Evolutionary conservation across 768 basidiomycete species (phyloP), one percentile per base, ranked within the genome.

Genomic region (Lepiota venenata): DNA sequence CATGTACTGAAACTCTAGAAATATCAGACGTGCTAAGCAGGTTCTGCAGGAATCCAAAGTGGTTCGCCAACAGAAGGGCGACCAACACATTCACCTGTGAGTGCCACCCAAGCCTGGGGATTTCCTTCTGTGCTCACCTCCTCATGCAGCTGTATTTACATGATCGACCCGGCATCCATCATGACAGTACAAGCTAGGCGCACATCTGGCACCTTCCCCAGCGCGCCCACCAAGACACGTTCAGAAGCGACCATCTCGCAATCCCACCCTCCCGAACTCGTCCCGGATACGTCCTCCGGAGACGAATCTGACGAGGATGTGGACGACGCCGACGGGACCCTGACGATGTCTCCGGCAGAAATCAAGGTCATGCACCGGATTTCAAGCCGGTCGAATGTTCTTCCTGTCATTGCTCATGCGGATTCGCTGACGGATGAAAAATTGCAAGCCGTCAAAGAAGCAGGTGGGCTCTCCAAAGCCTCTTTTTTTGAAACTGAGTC

Each of bases 31-130:
- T 59, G 20, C 49, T 7, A 48, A 47, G 45, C 46, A 43, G 6
- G 42, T 38, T 53, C 25, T n/a, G 27, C 50, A 92, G 91, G 91
- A 93, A 75, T 88, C 88, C 52, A 94, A 93, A 76, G 91, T 94
- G 39, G 74, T 93, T 48, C 82, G 91, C 59, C 82, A 91, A 66
- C 90, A 82, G 71, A 91, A 87, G 72, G 91, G 89, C 46, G 91
- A 94, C 70, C 88, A 91, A 61, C 92, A 93, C 61, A 85, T 94
- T 61, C 91, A 94, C 71, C 71, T 93, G 90, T 92, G 67, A 69
- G 89, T 69, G 18, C 7, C 58, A 52, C 20, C 47, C 56, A 42
- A 46, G 25, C 45, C 5, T 42, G 16, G 41, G 21, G 43, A 37
- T 39, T 45, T 20, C 55, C 58, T 41, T 25, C 51, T 40, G 9